phyloP scores from a whole-genome alignment of 768 basidiomycete species.

The Amanita muscaria region DNA sequence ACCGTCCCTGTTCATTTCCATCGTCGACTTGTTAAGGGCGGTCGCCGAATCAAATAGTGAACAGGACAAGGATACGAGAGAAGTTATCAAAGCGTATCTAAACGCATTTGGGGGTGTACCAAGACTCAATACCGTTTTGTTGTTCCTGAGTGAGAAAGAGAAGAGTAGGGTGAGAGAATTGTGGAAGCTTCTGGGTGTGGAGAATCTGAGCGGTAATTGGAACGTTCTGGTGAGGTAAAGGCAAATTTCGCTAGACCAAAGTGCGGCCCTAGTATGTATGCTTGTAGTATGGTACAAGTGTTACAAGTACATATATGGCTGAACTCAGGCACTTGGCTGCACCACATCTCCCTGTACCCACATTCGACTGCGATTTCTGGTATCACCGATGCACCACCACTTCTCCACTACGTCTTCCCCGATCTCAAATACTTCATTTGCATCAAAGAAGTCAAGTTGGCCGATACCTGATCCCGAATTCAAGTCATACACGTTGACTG shows the following conservation, averaged over 20 bases:
- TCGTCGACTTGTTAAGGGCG: slow-evolving; percentile 42
- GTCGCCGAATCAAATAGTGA: slow-evolving; percentile 16
- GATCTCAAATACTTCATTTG: slow-evolving; percentile 12
- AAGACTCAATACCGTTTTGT: slow-evolving; percentile 52
- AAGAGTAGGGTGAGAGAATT: slow-evolving; percentile 38
- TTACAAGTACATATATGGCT: too few species aligned
- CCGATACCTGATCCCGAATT: slow-evolving; percentile 40
- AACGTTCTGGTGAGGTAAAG: slow-evolving; percentile 3
- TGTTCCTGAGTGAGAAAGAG: slow-evolving; percentile 56
- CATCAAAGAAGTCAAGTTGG: slow-evolving; percentile 58
- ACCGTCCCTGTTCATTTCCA: slow-evolving; percentile 46
- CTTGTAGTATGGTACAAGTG: too few species aligned
- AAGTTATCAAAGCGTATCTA: slow-evolving; percentile 38
- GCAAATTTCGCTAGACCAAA: too few species aligned
- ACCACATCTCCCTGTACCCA: slow-evolving; percentile 65
- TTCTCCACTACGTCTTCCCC: slow-evolving; percentile 61
- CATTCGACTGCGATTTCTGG: slow-evolving; percentile 51
- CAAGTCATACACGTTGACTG: slow-evolving; percentile 42
- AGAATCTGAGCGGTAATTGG: slow-evolving; percentile 19
- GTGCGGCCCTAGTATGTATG: too few species aligned
- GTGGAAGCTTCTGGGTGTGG: slow-evolving; percentile 31
- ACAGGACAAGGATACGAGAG: slow-evolving; percentile 13
- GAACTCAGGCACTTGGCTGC: too few species aligned
- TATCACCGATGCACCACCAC: slow-evolving; percentile 85
- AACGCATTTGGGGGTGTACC: slow-evolving; percentile 42